These are phyloP conservation scores for Cymbopogon citratus DNA, from an alignment of 176 grass and related monocot species.

Conservation along the genomic window DNA sequence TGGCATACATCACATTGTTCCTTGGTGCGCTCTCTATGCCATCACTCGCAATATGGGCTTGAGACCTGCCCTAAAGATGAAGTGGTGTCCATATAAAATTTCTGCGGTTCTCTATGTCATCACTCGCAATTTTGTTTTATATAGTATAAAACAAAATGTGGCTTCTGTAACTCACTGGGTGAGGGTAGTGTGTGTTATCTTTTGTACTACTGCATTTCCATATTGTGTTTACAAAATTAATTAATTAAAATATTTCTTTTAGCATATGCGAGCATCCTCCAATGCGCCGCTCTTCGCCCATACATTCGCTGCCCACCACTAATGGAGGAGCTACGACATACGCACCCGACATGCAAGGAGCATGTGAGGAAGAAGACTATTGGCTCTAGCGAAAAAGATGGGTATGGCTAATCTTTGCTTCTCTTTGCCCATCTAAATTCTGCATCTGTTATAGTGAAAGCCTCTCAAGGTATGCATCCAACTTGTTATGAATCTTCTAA, in stretches of 20 bases:
- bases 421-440: neutral
- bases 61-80: neutral
- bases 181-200: neutral
- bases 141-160: neutral
- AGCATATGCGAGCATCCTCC: too few species aligned
- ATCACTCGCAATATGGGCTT: conserved; percentile 75
- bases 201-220: too few species aligned
- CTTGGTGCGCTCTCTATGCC: conserved; percentile 74
- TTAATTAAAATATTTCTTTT: too few species aligned
- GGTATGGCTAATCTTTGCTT: neutral
- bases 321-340: neutral
- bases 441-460: too few species aligned
- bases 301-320: neutral
- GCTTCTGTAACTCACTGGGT: neutral
- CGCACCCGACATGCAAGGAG: neutral
- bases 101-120: too few species aligned
- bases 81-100: neutral
- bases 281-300: too few species aligned
- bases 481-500: neutral
- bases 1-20: conserved; percentile 48
- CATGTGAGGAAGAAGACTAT: neutral
- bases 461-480: neutral
- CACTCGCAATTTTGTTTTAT: too few species aligned
- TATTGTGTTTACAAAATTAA: too few species aligned
- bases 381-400: neutral